These are phyloP conservation scores for Prunus mira DNA, from an alignment of 306 rosid species.

Conservation along the genomic window DNA sequence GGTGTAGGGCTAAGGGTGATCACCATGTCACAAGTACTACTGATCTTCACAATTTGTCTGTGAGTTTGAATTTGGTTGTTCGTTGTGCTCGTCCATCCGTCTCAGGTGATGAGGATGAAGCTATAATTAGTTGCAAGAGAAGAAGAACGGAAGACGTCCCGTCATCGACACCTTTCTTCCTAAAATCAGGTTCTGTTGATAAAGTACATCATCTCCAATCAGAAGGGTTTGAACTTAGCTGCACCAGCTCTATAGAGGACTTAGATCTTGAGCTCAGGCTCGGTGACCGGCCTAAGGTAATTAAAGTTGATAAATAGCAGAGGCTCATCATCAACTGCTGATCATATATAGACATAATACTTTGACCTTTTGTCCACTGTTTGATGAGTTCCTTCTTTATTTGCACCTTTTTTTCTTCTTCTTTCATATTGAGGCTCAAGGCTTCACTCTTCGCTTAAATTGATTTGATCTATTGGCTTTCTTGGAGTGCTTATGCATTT, in stretches of 20 bases:
- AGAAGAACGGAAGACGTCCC: slow-evolving; percentile 39
- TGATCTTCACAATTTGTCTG: slow-evolving; percentile 27
- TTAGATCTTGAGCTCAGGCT: slow-evolving; percentile 65
- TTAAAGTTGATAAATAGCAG: slow-evolving; percentile 25
- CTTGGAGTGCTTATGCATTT: slow-evolving; percentile 12
- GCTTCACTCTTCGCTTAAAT: slow-evolving; percentile 10
- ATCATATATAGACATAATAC: slow-evolving; percentile 3
- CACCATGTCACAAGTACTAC: slow-evolving; percentile 10
- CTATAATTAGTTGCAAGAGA: slow-evolving; percentile 45
- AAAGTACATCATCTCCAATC: slow-evolving; percentile 8
- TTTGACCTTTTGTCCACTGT: slow-evolving; percentile 12
- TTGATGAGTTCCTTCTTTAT: slow-evolving; percentile 4
- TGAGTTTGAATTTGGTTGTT: slow-evolving; percentile 40
- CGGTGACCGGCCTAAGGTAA: slow-evolving; percentile 38
- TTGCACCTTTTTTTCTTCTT: background rate
- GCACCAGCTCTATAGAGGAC: slow-evolving; percentile 39
- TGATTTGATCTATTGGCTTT: slow-evolving; percentile 5
- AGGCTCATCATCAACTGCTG: slow-evolving; percentile 6
- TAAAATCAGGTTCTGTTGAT: slow-evolving; percentile 23
- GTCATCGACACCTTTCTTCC: slow-evolving; percentile 37
- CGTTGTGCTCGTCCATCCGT: slow-evolving; percentile 17
- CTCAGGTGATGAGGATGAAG: slow-evolving; percentile 21
- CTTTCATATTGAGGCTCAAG: slow-evolving; percentile 12
- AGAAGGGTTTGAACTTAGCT: slow-evolving; percentile 25
- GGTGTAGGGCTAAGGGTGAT: slow-evolving; percentile 23